Conservation (phyloP, 768 basidiomycete species). For the Phylloporus arenicola region DNA sequence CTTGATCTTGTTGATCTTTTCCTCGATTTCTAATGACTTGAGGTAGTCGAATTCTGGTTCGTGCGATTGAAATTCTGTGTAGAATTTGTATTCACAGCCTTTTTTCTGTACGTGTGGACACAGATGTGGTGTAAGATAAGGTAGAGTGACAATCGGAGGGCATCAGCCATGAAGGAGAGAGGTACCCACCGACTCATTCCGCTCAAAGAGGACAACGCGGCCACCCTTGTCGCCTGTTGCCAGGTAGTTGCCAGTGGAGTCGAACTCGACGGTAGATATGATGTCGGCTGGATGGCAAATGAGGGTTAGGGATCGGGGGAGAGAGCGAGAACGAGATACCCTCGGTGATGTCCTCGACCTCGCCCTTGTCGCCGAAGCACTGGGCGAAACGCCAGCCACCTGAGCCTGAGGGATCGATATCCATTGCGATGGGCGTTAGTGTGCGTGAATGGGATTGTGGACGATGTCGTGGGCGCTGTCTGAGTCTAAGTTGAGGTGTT, state of each 20-base stretch:
- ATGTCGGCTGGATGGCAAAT: constrained; percentile 77
- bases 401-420: constrained; percentile 77
- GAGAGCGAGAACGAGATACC: constrained; percentile 45
- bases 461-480: constrained; percentile 8
- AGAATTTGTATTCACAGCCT: constrained; percentile 99
- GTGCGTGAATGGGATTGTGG: constrained; percentile 2
- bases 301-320: constrained; percentile 12
- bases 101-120: constrained; percentile 68
- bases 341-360: constrained; percentile 99
- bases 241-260: constrained; percentile 98
- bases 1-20: constrained; percentile 99
- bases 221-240: constrained; percentile 99
- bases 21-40: constrained; percentile 99
- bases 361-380: constrained; percentile 99
- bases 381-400: constrained; percentile 98
- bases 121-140: constrained; percentile 14
- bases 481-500: constrained; percentile 9
- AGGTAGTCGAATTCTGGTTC: constrained; percentile 99
- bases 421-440: constrained; percentile 45
- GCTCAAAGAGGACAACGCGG: constrained; percentile 96
- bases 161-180: constrained; percentile 27
- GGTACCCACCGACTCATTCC: constrained; percentile 84
- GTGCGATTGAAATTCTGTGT: constrained; percentile 99
- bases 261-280: constrained; percentile 99
- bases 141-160: constrained; percentile 23